Conservation (phyloP, 2,329 filamentous ascomycete genomes). For the Aspergillus piperis region DNA sequence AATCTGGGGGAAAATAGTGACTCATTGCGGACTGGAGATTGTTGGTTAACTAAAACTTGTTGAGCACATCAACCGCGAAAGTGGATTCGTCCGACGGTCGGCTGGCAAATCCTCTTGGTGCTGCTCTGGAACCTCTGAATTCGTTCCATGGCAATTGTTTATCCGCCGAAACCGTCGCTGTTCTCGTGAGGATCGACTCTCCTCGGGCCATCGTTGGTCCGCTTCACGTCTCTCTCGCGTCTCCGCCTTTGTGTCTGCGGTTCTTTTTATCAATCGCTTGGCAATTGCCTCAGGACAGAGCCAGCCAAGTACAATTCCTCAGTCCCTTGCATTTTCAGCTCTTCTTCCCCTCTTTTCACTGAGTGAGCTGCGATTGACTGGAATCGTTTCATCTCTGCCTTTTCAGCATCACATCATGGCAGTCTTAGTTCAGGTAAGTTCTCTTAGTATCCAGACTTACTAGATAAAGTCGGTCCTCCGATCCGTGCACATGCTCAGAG, state of each 20-base stretch:
- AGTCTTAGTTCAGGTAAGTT: not conserved
- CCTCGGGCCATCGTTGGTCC: not conserved
- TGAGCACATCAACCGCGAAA: not conserved
- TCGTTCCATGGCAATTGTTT: not conserved
- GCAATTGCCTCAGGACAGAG: not conserved
- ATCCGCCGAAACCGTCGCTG: constrained; percentile 1
- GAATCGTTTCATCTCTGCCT: not conserved
- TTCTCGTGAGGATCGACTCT: not conserved
- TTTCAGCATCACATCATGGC: not conserved
- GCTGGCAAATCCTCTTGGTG: not conserved
- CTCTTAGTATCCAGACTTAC: not conserved
- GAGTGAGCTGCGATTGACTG: not conserved
- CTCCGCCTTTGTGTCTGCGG: not conserved
- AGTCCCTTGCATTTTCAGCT: not conserved
- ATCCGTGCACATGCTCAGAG: not conserved
- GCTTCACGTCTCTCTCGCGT: not conserved
- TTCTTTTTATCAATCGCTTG: constrained; percentile 1
- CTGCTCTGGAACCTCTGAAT: not conserved
- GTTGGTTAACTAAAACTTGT: not conserved
- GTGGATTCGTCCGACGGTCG: not conserved
- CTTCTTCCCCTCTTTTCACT: not conserved
- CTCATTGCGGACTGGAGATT: not conserved
- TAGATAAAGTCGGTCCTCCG: not conserved
- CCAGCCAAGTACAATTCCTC: not conserved
- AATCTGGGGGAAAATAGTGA: not conserved